These are phyloP conservation scores for Claviceps capensis DNA, from an alignment of 2,329 filamentous ascomycete species.

Conservation along the genomic window DNA sequence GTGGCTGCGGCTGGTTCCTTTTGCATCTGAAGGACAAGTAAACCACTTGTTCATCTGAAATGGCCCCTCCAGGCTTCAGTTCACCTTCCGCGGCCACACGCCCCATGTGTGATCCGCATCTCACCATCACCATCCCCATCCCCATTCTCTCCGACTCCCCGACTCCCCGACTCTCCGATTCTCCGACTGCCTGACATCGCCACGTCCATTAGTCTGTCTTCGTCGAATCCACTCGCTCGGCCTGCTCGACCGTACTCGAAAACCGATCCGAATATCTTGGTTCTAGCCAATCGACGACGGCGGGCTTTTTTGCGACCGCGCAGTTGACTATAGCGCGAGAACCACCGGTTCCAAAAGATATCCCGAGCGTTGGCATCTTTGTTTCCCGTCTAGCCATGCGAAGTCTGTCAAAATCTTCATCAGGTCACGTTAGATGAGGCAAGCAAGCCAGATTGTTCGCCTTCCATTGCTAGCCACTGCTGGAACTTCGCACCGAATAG, in stretches of 20 bases:
- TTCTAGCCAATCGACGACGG: not conserved
- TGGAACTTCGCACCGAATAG: not conserved
- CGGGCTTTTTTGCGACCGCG: not conserved
- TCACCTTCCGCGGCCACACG: not conserved
- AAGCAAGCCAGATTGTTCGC: conserved; percentile 3
- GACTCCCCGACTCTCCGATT: conserved; percentile 1
- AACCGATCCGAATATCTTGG: not conserved
- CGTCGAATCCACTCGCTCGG: not conserved
- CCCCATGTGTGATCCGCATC: conserved; percentile 3
- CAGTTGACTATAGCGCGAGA: not conserved
- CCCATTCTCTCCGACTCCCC: not conserved
- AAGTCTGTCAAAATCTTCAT: conserved; percentile 7
- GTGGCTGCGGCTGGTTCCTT: not conserved
- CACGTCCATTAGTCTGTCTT: conserved; percentile 1
- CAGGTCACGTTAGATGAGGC: conserved; percentile 12
- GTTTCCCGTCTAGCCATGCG: conserved; percentile 9
- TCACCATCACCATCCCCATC: not conserved
- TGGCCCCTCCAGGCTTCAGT: not conserved
- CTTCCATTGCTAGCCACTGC: conserved; percentile 5
- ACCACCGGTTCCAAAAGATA: not conserved
- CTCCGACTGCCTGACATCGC: not conserved
- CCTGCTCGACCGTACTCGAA: not conserved
- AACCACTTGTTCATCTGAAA: not conserved
- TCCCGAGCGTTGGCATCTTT: not conserved
- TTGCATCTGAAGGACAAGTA: not conserved